Evolutionary conservation across 345 rosid genomes (phyloP).

Genomic region (Citrus maxima): DNA sequence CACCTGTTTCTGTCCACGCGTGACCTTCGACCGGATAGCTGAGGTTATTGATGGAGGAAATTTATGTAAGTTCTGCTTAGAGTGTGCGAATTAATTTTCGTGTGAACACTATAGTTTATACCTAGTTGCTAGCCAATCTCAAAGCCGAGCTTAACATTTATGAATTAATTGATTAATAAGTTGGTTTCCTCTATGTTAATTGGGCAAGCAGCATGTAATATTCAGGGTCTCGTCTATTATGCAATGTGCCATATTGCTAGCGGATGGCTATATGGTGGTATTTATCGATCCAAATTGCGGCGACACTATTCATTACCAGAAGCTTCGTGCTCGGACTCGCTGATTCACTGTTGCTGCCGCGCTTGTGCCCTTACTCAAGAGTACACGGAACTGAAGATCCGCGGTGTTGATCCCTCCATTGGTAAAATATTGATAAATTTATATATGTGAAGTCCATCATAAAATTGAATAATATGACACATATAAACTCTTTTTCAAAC

Average conservation of each 20-base stretch:
- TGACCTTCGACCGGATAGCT: too few species aligned
- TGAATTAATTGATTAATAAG: not conserved
- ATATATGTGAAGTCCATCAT: too few species aligned
- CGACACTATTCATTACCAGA: constrained; percentile 38
- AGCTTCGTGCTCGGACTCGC: constrained; percentile 45
- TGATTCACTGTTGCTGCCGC: constrained; percentile 45
- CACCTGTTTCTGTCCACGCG: too few species aligned
- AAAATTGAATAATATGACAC: too few species aligned
- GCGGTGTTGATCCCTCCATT: constrained; percentile 29
- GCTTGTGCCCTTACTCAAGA: constrained; percentile 54
- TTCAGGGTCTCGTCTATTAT: constrained; percentile 25
- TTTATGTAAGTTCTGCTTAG: too few species aligned
- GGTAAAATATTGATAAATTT: constrained; percentile 20
- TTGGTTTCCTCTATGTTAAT: not conserved
- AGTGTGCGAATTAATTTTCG: too few species aligned
- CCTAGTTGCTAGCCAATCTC: too few species aligned
- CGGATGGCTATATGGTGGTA: constrained; percentile 30
- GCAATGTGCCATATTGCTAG: constrained; percentile 33
- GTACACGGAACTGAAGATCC: constrained; percentile 49
- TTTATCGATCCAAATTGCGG: constrained; percentile 39
- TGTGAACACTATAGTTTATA: not conserved
- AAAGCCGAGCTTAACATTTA: not conserved
- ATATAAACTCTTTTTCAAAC: too few species aligned
- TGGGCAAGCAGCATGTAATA: constrained; percentile 22
- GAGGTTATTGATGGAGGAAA: too few species aligned